phyloP scores from a whole-genome alignment of 495 filamentous ascomycete genomes.

The Aspergillus heteromorphus region DNA sequence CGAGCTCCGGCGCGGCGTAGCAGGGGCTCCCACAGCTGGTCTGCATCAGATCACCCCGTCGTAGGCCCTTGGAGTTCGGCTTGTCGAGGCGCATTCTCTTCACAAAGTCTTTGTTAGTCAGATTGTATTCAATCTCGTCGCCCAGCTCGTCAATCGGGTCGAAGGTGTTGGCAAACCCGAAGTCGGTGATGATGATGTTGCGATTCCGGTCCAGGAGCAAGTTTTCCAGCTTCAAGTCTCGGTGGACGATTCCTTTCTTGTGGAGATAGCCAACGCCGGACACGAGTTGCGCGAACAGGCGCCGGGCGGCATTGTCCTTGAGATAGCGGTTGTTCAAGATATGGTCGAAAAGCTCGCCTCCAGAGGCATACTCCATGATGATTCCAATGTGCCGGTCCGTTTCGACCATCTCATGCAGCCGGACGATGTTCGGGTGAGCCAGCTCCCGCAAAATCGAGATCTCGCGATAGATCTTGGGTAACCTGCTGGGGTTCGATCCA shows the following conservation, averaged over 20 bases:
- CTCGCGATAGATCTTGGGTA: constrained; percentile 96
- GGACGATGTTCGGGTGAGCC: constrained; percentile 93
- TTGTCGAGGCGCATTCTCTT: constrained; percentile 72
- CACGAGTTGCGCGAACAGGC: constrained; percentile 91
- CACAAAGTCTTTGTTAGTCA: constrained; percentile 79
- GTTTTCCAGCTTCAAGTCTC: constrained; percentile 97
- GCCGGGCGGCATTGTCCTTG: constrained; percentile 84
- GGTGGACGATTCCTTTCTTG: constrained; percentile 98
- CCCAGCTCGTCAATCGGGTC: constrained; percentile 80
- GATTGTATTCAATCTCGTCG: constrained; percentile 83
- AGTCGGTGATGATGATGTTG: constrained; percentile 99
- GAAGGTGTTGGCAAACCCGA: constrained; percentile 98
- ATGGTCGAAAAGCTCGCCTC: constrained; percentile 96
- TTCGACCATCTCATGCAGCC: constrained; percentile 96
- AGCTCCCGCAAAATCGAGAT: constrained; percentile 83
- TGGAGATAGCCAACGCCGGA: constrained; percentile 97
- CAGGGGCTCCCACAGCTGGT: constrained; percentile 62
- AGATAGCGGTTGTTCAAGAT: constrained; percentile 95
- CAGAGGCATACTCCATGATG: constrained; percentile 96
- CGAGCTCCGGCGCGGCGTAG: constrained; percentile 94
- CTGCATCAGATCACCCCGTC: constrained; percentile 60
- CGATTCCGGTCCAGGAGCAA: constrained; percentile 89
- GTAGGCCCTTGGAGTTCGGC: constrained; percentile 77
- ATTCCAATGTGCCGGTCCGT: constrained; percentile 96
- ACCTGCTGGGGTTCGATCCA: constrained; percentile 74